A percentile compares a stretch with the other conserved stretches of the same genome.
Conservation (phyloP, 2,329 filamentous ascomycete genomes). For the Aphanoascus verrucosus region DNA sequence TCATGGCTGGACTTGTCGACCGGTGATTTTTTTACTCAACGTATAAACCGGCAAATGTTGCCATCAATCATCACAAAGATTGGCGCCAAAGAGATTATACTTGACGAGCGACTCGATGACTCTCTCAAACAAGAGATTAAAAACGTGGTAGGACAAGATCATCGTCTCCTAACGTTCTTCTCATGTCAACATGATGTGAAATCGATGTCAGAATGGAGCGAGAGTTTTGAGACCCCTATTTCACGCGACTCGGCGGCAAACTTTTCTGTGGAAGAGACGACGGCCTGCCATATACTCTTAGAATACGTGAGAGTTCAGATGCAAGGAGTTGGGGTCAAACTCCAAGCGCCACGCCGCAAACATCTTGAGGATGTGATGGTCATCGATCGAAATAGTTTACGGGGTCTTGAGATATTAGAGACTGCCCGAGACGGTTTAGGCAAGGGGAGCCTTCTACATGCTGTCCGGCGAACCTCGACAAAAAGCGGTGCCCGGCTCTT, state of each 20-base stretch:
- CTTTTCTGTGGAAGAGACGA: slow-evolving; percentile 60
- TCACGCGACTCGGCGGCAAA: slow-evolving; percentile 40
- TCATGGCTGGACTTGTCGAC: slow-evolving; percentile 95
- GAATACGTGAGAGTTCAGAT: slow-evolving; percentile 73
- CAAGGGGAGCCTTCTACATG: slow-evolving; percentile 77
- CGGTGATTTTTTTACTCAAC: slow-evolving; percentile 83
- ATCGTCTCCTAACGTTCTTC: slow-evolving; percentile 65
- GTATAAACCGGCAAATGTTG: slow-evolving; percentile 57
- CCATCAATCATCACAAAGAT: slow-evolving; percentile 76
- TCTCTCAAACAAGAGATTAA: slow-evolving; percentile 53
- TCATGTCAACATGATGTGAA: slow-evolving; percentile 36
- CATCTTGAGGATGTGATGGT: slow-evolving; percentile 68
- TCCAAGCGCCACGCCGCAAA: slow-evolving; percentile 70
- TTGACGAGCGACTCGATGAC: slow-evolving; percentile 54
- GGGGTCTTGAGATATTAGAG: slow-evolving; percentile 76
- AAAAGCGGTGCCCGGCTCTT: slow-evolving; percentile 81
- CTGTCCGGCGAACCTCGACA: slow-evolving; percentile 79
- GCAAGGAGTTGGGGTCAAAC: slow-evolving; percentile 64
- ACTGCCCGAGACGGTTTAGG: slow-evolving; percentile 71
- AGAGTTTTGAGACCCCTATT: slow-evolving; percentile 66
- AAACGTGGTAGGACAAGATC: slow-evolving; percentile 61
- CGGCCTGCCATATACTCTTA: slow-evolving; percentile 69
- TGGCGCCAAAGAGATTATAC: slow-evolving; percentile 70
- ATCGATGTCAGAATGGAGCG: slow-evolving; percentile 55
- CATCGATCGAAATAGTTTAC: slow-evolving; percentile 85